phyloP scores from a whole-genome alignment of 2,329 filamentous ascomycete species.

The Trichoderma sp. region DNA sequence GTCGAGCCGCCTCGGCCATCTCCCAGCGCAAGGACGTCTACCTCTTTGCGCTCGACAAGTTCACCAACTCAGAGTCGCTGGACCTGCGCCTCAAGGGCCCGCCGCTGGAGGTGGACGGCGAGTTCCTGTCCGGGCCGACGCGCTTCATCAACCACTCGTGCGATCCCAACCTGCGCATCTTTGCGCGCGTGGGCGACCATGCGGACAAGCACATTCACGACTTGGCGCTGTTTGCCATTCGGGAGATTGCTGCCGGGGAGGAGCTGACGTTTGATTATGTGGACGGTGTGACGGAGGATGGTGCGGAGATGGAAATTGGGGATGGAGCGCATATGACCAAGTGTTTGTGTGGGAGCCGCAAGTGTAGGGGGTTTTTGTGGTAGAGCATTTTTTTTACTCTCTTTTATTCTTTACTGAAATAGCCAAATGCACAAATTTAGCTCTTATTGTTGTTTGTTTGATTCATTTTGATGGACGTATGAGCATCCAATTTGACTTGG shows the following conservation, averaged over 20 bases:
- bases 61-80: slow-evolving; percentile 60
- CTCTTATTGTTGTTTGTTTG: neutral
- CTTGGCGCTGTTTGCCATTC: slow-evolving; percentile 73
- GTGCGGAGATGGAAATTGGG: slow-evolving; percentile 48
- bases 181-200: slow-evolving; percentile 77
- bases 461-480: neutral
- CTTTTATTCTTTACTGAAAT: neutral
- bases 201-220: slow-evolving; percentile 76
- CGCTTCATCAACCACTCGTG: slow-evolving; percentile 85
- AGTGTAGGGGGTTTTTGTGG: slow-evolving; percentile 74
- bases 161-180: slow-evolving; percentile 77
- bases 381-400: slow-evolving; percentile 35
- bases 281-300: slow-evolving; percentile 61
- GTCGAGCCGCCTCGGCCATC: slow-evolving; percentile 60
- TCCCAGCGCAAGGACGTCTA: slow-evolving; percentile 74
- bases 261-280: slow-evolving; percentile 84
- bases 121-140: slow-evolving; percentile 77
- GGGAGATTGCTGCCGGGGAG: slow-evolving; percentile 65
- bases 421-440: neutral
- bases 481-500: neutral
- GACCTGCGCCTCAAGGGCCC: slow-evolving; percentile 60
- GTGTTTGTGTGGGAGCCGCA: slow-evolving; percentile 66
- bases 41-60: slow-evolving; percentile 82
- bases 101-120: slow-evolving; percentile 68
- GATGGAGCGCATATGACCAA: slow-evolving; percentile 55